Conservation (phyloP, 306 rosid genomes). For the Trifolium subterraneum region DNA sequence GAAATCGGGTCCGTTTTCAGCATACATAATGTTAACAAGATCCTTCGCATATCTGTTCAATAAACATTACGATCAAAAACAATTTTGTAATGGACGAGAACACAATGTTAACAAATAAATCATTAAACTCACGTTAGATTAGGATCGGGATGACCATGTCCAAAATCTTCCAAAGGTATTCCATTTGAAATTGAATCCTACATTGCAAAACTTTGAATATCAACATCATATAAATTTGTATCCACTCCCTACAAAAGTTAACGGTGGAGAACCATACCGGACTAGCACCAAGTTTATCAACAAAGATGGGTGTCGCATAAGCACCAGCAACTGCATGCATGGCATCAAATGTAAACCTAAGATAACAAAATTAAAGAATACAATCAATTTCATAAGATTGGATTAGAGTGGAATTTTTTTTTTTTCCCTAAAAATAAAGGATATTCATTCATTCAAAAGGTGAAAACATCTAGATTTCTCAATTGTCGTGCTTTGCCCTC, state of each 20-base stretch:
- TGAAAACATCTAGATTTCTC: too few species aligned
- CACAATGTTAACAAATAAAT: slow-evolving; percentile 32
- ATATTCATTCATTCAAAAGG: too few species aligned
- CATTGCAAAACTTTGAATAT: slow-evolving; percentile 45
- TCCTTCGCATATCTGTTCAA: slow-evolving; percentile 89
- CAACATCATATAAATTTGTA: slow-evolving; percentile 39
- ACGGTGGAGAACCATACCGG: slow-evolving; percentile 56
- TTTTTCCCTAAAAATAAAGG: too few species aligned
- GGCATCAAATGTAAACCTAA: slow-evolving; percentile 87
- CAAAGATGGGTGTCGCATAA: slow-evolving; percentile 91
- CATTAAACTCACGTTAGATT: slow-evolving; percentile 77
- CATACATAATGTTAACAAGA: slow-evolving; percentile 75
- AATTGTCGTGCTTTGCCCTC: too few species aligned
- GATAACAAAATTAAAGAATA: slow-evolving; percentile 25
- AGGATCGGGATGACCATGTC: slow-evolving; percentile 98
- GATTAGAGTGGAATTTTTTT: background rate
- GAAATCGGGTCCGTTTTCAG: slow-evolving; percentile 88
- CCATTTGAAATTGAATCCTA: slow-evolving; percentile 93
- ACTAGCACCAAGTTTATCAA: slow-evolving; percentile 87
- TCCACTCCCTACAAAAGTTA: slow-evolving; percentile 18
- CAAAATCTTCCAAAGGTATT: slow-evolving; percentile 94
- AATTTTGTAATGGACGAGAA: slow-evolving; percentile 31
- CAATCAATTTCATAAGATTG: slow-evolving; percentile 32
- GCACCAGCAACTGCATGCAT: slow-evolving; percentile 99
- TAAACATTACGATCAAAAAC: slow-evolving; percentile 38